Evolutionary conservation across 345 rosid species (phyloP).

Genomic region (Xanthoceras sorbifolium): DNA sequence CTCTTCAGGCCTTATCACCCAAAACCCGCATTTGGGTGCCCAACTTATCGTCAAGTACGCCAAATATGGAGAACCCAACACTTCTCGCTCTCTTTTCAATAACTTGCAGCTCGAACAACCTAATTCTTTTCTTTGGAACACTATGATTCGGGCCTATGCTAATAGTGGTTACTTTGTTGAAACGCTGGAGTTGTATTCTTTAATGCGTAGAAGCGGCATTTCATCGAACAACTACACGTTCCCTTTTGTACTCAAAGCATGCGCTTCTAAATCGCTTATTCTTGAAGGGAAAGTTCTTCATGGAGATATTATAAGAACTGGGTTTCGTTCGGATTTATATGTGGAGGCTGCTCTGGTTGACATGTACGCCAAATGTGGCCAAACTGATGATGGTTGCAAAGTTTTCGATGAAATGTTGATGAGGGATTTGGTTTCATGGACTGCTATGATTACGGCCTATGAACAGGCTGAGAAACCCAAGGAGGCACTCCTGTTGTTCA

Average conservation of each 20-base stretch:
- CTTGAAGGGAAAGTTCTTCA: constrained; percentile 40
- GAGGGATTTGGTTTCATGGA: constrained; percentile 55
- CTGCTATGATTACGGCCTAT: constrained; percentile 45
- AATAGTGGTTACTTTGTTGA: constrained; percentile 35
- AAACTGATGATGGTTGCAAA: constrained; percentile 32
- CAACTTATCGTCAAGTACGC: constrained; percentile 43
- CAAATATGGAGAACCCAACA: constrained; percentile 27
- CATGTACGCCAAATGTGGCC: constrained; percentile 44
- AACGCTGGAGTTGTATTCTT: constrained; percentile 41
- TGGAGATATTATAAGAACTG: constrained; percentile 38
- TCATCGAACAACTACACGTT: constrained; percentile 44
- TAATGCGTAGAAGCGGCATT: constrained; percentile 42
- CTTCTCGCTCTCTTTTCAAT: constrained; percentile 42
- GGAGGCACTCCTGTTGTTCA: constrained; percentile 28
- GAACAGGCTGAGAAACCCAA: constrained; percentile 25
- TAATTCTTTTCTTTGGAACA: constrained; percentile 51
- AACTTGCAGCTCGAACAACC: constrained; percentile 9
- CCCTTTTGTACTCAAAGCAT: constrained; percentile 44
- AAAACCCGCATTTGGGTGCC: constrained; percentile 42
- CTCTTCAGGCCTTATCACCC: constrained; percentile 25
- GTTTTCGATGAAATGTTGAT: constrained; percentile 46
- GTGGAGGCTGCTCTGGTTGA: constrained; percentile 41
- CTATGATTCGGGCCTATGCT: constrained; percentile 55
- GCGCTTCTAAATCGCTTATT: constrained; percentile 39
- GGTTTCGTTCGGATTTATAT: constrained; percentile 33